These are phyloP conservation scores for Verticillium zaregamsianum DNA, from an alignment of 2,329 filamentous ascomycete genomes.

Conservation along the genomic window DNA sequence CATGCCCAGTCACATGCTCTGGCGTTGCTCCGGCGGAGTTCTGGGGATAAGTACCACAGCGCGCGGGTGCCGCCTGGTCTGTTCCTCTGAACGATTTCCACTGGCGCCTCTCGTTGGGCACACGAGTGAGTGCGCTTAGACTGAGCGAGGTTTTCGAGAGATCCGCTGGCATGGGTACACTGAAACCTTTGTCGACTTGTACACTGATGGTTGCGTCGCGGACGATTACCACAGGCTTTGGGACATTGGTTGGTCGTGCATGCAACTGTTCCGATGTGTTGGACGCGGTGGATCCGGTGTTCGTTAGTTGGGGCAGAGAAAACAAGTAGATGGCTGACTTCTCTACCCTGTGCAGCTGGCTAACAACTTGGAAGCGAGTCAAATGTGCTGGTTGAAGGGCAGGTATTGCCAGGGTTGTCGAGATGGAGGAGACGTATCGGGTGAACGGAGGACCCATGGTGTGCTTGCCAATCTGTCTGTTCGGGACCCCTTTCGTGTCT, in stretches of 20 bases:
- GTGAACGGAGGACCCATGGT: constrained; percentile 25
- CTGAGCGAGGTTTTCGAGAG: not conserved
- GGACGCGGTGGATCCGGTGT: not conserved
- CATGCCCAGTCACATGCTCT: not conserved
- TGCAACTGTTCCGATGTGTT: not conserved
- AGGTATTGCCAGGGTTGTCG: constrained; percentile 20
- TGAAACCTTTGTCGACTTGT: not conserved
- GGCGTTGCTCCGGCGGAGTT: not conserved
- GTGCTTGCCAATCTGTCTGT: constrained; percentile 22
- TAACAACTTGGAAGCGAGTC: constrained; percentile 10
- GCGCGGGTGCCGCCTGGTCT: not conserved
- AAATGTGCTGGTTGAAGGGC: constrained; percentile 10
- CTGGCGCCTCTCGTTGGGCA: not conserved
- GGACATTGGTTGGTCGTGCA: no score
- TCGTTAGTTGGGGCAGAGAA: not conserved
- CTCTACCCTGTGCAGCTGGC: constrained; percentile 7
- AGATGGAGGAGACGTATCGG: constrained; percentile 28
- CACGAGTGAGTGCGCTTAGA: not conserved
- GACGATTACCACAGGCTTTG: not conserved
- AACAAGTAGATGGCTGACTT: constrained; percentile 1
- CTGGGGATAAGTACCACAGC: not conserved
- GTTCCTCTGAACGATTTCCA: not conserved
- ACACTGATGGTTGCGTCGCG: not conserved
- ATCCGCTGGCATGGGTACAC: not conserved
- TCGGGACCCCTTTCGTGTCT: constrained; percentile 24